Conservation (phyloP, 1,284 basidiomycete genomes). For the Clitocybe nebularis region DNA sequence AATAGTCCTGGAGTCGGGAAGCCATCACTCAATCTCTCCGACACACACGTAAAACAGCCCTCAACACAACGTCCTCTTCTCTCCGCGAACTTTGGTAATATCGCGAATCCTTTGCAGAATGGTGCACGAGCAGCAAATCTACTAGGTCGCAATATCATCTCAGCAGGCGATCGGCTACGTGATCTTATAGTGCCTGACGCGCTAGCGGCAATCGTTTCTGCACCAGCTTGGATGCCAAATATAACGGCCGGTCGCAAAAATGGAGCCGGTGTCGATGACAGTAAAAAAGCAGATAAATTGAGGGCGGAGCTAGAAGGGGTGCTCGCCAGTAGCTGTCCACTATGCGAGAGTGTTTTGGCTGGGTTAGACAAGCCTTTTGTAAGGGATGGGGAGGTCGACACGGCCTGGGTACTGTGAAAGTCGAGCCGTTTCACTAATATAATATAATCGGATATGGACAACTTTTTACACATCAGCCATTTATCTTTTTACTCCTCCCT, state of each 20-base stretch:
- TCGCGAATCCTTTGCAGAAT: constrained; percentile 50
- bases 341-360: constrained; percentile 86
- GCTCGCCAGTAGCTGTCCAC: constrained; percentile 81
- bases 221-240: constrained; percentile 65
- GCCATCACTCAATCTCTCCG: constrained; percentile 17
- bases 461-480: constrained; percentile 42
- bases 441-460: constrained; percentile 1
- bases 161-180: constrained; percentile 84
- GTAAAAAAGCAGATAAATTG: constrained; percentile 65
- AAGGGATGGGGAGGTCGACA: constrained; percentile 73
- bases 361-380: constrained; percentile 87
- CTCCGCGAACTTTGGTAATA: constrained; percentile 64
- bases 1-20: constrained; percentile 32
- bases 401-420: constrained; percentile 73
- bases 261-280: constrained; percentile 49
- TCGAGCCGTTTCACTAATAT: constrained; percentile 2
- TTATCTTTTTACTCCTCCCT: constrained; percentile 75
- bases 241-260: constrained; percentile 48
- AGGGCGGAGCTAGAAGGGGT: constrained; percentile 83
- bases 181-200: constrained; percentile 92
- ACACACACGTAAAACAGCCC: neutral
- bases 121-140: constrained; percentile 58
- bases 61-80: constrained; percentile 48
- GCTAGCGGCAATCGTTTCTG: constrained; percentile 68
- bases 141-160: constrained; percentile 77